A percentile compares a stretch with the other conserved stretches of the same genome.
Evolutionary conservation across 2,329 filamentous ascomycete genomes (phyloP).

Genomic region (Catunica adiposa): DNA sequence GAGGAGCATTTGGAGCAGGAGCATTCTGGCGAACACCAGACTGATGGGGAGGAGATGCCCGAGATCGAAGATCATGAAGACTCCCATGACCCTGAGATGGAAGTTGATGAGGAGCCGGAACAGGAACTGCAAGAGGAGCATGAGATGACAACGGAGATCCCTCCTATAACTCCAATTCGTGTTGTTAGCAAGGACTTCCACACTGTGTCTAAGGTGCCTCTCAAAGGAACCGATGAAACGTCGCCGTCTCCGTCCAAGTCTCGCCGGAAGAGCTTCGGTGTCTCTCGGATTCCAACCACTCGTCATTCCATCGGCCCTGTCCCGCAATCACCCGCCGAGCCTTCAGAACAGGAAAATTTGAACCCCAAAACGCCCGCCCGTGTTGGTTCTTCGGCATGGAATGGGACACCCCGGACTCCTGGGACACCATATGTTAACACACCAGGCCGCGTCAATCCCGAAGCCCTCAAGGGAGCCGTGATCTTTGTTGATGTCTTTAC

Average conservation of each 20-base stretch:
- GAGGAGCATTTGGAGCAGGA: neutral
- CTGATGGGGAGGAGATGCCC: constrained; percentile 21
- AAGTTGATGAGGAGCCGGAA: neutral
- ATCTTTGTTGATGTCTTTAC: constrained; percentile 76
- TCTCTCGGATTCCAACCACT: constrained; percentile 12
- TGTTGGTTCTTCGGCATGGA: constrained; percentile 26
- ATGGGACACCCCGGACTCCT: neutral
- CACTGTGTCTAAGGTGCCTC: constrained; percentile 61
- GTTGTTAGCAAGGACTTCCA: constrained; percentile 37
- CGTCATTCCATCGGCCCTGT: constrained; percentile 10
- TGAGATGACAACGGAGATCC: constrained; percentile 18
- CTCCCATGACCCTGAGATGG: constrained; percentile 32
- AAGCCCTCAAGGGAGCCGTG: constrained; percentile 48
- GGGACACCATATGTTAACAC: constrained; percentile 36
- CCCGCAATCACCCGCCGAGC: constrained; percentile 16
- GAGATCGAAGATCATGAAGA: constrained; percentile 15
- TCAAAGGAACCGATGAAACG: constrained; percentile 50
- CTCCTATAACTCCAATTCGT: constrained; percentile 41
- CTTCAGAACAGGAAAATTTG: constrained; percentile 12
- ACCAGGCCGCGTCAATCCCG: constrained; percentile 24
- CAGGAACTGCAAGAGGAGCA: neutral
- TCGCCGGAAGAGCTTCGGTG: constrained; percentile 19
- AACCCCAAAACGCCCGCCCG: constrained; percentile 19
- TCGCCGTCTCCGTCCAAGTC: constrained; percentile 32
- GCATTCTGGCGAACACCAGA: neutral